phyloP scores from a whole-genome alignment of 257 asterid species.

The Plantago elongata region DNA sequence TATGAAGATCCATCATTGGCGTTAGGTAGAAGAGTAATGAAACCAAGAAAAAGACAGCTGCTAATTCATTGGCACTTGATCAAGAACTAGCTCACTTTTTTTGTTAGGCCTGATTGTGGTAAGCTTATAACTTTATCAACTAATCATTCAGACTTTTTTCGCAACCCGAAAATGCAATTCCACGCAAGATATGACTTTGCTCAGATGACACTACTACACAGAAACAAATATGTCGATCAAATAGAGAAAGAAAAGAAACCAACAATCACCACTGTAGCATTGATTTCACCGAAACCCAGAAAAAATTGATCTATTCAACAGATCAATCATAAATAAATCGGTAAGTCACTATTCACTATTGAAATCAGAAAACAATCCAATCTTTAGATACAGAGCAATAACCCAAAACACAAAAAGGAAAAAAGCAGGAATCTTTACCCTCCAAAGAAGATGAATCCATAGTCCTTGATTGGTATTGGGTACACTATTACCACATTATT shows the following conservation, averaged over 20 bases:
- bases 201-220: too few relatives aligned
- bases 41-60: slow-evolving; percentile 24
- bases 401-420: slow-evolving; percentile 3
- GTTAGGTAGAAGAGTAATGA: slow-evolving; percentile 14
- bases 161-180: too few relatives aligned
- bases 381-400: slow-evolving; percentile 17
- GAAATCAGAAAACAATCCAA: slow-evolving; percentile 15
- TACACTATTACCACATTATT: background rate
- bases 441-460: slow-evolving; percentile 43
- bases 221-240: background rate
- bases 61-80: slow-evolving; percentile 23
- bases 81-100: slow-evolving; percentile 19
- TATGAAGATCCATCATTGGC: slow-evolving; percentile 17
- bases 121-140: slow-evolving; percentile 9
- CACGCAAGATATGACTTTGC: too few relatives aligned
- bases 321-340: slow-evolving; percentile 30
- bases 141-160: too few relatives aligned
- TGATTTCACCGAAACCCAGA: slow-evolving; percentile 23
- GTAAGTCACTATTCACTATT: slow-evolving; percentile 27
- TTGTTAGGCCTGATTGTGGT: slow-evolving; percentile 30
- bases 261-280: slow-evolving; percentile 12
- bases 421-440: slow-evolving; percentile 32
- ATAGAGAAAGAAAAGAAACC: slow-evolving; percentile 18
- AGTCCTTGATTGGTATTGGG: slow-evolving; percentile 7
- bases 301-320: slow-evolving; percentile 12